Conservation (phyloP, 75 land plant genomes). For the Pinus albicaulis region DNA sequence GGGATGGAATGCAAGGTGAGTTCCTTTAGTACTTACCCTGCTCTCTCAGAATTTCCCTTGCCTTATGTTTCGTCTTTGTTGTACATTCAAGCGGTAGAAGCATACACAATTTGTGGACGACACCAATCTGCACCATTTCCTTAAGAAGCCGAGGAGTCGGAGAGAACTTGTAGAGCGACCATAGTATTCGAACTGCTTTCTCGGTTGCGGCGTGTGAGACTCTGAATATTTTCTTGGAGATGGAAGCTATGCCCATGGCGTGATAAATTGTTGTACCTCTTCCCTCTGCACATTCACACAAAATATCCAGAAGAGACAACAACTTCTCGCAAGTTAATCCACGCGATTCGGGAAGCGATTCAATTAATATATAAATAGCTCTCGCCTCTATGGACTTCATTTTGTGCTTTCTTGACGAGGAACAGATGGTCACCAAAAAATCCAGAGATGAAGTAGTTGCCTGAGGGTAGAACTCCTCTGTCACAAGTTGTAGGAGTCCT, state of each 20-base stretch:
- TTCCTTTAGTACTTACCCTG: conserved; percentile 34
- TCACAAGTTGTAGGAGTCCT: conserved; percentile 35
- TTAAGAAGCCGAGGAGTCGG: conserved; percentile 16
- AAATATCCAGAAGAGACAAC: conserved; percentile 16
- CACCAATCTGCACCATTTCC: conserved; percentile 46
- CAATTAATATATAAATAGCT: conserved; percentile 21
- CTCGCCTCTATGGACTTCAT: conserved; percentile 30
- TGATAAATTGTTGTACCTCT: conserved; percentile 26
- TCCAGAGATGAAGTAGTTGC: conserved; percentile 30
- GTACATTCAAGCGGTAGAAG: conserved; percentile 32
- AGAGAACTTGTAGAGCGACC: conserved; percentile 24
- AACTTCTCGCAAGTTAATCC: conserved; percentile 11
- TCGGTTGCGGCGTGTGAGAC: conserved; percentile 13
- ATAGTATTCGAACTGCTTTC: conserved; percentile 11
- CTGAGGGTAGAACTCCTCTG: conserved; percentile 34
- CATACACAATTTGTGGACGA: conserved; percentile 41
- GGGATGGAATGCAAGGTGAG: conserved; percentile 25
- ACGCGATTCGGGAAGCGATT: conserved; percentile 19
- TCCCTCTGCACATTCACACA: conserved; percentile 30
- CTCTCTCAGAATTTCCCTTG: conserved; percentile 27
- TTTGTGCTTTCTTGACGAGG: not conserved
- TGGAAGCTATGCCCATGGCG: conserved; percentile 16
- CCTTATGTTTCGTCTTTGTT: conserved; percentile 33
- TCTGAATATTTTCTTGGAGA: conserved; percentile 18
- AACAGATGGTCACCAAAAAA: conserved; percentile 19